phyloP scores from a whole-genome alignment of 352 stramenopile genomes.

The Globisporangium sylvaticum region DNA sequence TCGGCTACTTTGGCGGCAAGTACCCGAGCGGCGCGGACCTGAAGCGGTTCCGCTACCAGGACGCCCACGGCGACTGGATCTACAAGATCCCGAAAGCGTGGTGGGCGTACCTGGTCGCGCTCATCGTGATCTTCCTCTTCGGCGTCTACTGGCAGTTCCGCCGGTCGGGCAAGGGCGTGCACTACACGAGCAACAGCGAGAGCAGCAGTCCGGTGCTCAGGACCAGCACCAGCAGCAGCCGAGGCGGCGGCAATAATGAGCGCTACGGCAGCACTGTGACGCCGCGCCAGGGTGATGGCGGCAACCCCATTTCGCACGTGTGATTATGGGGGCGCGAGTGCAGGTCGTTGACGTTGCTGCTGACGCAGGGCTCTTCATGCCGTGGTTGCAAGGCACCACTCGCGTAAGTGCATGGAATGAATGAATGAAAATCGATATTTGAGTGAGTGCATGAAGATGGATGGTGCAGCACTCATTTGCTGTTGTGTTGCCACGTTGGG shows the following conservation, averaged over 20 bases:
- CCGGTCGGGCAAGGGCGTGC: constrained; percentile 10
- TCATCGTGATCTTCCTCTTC: constrained; percentile 39
- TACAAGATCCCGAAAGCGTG: constrained; percentile 48
- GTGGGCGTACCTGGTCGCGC: constrained; percentile 61
- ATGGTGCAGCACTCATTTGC: no score
- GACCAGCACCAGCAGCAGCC: background rate
- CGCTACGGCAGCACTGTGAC: background rate
- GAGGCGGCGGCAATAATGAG: background rate
- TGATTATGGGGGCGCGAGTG: background rate
- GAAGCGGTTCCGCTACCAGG: constrained; percentile 32
- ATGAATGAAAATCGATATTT: no score
- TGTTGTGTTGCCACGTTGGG: no score
- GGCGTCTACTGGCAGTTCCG: constrained; percentile 35
- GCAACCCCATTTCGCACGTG: background rate
- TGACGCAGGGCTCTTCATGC: background rate
- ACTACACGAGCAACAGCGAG: constrained; percentile 1
- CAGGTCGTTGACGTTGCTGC: background rate
- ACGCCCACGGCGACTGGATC: constrained; percentile 22
- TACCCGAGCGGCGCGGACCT: constrained; percentile 65
- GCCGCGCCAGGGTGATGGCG: background rate
- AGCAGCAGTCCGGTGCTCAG: background rate
- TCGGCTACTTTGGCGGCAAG: constrained; percentile 69
- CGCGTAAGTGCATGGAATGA: no score
- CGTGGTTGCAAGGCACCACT: no score
- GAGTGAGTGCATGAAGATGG: no score